Conservation (phyloP, 768 basidiomycete genomes). For the Myochromella boudieri region DNA sequence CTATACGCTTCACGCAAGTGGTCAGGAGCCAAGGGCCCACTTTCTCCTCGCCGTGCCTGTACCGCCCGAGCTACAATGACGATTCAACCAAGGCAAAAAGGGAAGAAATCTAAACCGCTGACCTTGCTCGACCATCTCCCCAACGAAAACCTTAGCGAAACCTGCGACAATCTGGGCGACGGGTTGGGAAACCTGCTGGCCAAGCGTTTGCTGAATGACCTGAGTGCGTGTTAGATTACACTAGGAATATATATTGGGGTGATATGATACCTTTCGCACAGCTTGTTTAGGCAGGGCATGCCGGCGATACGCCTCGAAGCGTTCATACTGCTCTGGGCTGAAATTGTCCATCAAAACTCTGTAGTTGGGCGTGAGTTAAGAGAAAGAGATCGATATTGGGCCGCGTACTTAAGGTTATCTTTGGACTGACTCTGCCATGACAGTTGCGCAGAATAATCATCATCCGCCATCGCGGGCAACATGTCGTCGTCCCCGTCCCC, state of each 20-base stretch:
- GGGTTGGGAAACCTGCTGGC: constrained; percentile 82
- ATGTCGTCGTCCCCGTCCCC: constrained; percentile 78
- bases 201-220: constrained; percentile 82
- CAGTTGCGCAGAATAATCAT: constrained; percentile 82
- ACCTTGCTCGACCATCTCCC: constrained; percentile 92
- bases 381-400: not conserved
- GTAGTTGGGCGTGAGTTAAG: not conserved
- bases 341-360: constrained; percentile 92
- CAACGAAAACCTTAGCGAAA: constrained; percentile 89
- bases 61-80: constrained; percentile 63
- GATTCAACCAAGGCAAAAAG: constrained; percentile 2
- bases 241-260: not conserved
- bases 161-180: constrained; percentile 90
- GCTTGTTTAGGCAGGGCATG: constrained; percentile 82
- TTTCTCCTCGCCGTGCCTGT: constrained; percentile 69
- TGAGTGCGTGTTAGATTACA: constrained; percentile 26
- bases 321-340: constrained; percentile 78
- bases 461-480: constrained; percentile 84
- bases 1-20: constrained; percentile 90
- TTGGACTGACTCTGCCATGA: constrained; percentile 88
- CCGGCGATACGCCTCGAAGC: constrained; percentile 86
- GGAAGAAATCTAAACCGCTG: constrained; percentile 12
- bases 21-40: constrained; percentile 82
- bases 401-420: constrained; percentile 73
- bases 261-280: constrained; percentile 64